Conservation (phyloP, 345 rosid species). For the Boechera stricta region DNA sequence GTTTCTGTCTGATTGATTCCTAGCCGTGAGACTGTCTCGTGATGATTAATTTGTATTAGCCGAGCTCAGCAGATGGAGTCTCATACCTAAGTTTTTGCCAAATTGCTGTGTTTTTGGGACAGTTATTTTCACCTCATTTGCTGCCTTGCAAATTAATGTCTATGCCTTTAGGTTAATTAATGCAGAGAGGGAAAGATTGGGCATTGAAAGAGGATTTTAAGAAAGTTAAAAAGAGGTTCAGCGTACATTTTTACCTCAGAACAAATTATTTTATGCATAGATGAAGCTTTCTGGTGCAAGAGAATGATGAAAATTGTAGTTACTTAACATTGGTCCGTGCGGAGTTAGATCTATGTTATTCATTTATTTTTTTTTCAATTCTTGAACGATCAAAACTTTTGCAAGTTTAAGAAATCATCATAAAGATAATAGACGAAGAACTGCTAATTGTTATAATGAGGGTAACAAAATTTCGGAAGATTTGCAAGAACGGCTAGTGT, state of each 20-base stretch:
- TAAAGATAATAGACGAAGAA: neutral
- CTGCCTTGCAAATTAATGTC: conserved; percentile 26
- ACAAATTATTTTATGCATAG: neutral
- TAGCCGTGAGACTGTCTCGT: conserved; percentile 22
- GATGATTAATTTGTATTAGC: conserved; percentile 6
- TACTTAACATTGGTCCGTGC: neutral
- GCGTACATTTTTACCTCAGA: neutral
- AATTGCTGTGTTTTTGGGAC: conserved; percentile 19
- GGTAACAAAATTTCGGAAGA: neutral
- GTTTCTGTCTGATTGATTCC: conserved; percentile 68
- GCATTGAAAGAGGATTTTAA: neutral
- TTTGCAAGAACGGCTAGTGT: neutral
- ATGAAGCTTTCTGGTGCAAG: neutral
- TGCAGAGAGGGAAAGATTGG: neutral
- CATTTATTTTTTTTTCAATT: neutral
- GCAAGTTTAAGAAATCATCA: neutral
- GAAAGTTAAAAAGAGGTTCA: neutral
- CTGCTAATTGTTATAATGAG: too few relatives aligned
- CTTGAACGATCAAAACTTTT: neutral
- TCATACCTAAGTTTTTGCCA: conserved; percentile 34
- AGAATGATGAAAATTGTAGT: neutral
- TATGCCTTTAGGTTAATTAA: conserved; percentile 32
- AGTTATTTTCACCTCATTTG: neutral
- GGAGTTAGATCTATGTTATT: neutral
- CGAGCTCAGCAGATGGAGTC: neutral